phyloP scores from a whole-genome alignment of 2,329 filamentous ascomycete genomes.

The Metarhizium sp. region DNA sequence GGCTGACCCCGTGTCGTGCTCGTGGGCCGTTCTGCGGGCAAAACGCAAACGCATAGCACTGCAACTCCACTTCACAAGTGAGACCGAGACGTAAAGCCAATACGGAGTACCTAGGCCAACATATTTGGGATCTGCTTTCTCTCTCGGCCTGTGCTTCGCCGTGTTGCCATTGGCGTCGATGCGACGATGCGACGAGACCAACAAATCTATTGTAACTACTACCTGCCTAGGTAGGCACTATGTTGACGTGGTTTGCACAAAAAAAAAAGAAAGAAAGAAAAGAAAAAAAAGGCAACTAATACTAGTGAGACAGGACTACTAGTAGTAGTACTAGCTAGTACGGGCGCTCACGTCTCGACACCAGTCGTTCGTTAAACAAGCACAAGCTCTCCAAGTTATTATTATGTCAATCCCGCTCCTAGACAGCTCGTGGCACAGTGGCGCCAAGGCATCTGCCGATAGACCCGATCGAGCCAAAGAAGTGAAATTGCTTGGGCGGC shows the following conservation, averaged over 20 bases:
- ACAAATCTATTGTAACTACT: no score
- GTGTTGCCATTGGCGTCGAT: no score
- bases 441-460: background rate
- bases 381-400: background rate
- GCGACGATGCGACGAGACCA: no score
- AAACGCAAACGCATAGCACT: background rate
- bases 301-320: no score
- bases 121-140: background rate
- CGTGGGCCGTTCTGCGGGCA: background rate
- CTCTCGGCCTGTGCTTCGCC: background rate
- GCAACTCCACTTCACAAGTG: background rate
- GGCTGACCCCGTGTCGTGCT: background rate
- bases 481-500: background rate
- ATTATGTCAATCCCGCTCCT: background rate
- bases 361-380: background rate
- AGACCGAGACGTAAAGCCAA: background rate
- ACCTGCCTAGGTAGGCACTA: no score
- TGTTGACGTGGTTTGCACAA: no score
- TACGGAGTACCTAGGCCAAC: no score
- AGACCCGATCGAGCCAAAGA: background rate
- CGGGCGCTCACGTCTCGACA: no score
- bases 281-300: no score
- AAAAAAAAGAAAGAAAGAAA: no score
- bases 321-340: no score
- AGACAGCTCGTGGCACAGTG: slow-evolving; percentile 1